phyloP scores from a whole-genome alignment of 2,329 filamentous ascomycete genomes.

The Penicillium sp. region DNA sequence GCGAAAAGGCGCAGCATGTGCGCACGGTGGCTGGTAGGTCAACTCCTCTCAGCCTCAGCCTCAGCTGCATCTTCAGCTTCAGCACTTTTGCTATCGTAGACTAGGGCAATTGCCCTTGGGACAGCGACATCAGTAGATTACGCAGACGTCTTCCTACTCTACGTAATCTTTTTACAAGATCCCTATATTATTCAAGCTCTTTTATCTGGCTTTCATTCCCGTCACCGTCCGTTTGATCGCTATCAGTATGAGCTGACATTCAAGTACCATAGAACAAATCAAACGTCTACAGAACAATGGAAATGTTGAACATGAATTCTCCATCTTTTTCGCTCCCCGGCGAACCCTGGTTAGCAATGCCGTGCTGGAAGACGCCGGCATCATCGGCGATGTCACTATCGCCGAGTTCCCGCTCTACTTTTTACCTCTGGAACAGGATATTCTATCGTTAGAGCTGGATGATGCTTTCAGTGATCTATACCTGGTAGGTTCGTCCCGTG shows the following conservation, averaged over 20 bases:
- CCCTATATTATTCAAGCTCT: slow-evolving; percentile 48
- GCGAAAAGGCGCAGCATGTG: slow-evolving; percentile 79
- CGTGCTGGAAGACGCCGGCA: slow-evolving; percentile 84
- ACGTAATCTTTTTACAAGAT: slow-evolving; percentile 52
- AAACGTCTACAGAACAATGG: slow-evolving; percentile 82
- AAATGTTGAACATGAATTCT: slow-evolving; percentile 89
- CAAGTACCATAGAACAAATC: slow-evolving; percentile 66
- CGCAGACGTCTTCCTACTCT: slow-evolving; percentile 50
- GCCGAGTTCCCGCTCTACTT: slow-evolving; percentile 84
- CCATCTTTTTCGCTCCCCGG: slow-evolving; percentile 91
- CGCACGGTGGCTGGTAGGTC: slow-evolving; percentile 80
- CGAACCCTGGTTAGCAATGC: slow-evolving; percentile 87
- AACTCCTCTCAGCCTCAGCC: slow-evolving; percentile 2
- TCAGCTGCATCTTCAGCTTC: slow-evolving; percentile 1
- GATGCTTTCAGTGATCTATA: slow-evolving; percentile 84
- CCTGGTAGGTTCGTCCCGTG: slow-evolving; percentile 48
- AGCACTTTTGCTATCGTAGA: background rate
- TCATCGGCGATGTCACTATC: slow-evolving; percentile 86
- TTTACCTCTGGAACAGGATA: slow-evolving; percentile 82
- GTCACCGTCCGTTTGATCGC: slow-evolving; percentile 40
- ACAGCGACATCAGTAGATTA: slow-evolving; percentile 54
- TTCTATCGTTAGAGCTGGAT: slow-evolving; percentile 84
- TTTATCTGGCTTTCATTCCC: slow-evolving; percentile 42
- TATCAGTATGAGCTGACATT: slow-evolving; percentile 58
- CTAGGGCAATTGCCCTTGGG: slow-evolving; percentile 31